Base-by-base conservation (phyloP, 1,284 basidiomycete genomes). In the Tylopilus orsonianus region DNA sequence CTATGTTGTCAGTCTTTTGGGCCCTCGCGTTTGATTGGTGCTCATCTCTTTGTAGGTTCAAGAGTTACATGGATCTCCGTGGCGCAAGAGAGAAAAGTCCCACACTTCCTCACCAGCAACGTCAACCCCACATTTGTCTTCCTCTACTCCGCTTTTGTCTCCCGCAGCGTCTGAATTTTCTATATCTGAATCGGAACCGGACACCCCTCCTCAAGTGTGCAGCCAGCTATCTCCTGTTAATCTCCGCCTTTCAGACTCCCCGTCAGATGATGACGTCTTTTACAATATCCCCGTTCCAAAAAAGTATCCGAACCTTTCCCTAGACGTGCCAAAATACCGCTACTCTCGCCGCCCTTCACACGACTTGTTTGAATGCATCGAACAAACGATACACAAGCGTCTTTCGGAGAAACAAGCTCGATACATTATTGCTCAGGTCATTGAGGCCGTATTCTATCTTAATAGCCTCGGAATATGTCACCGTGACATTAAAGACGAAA, bases 401-500 rank as follows among this genome's bases (percentile, higher is more conserved):
- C 77, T 96, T 43, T 78, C 80, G n/a, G 92, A 94, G 68, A 74
- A 74, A 41, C 82, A 87, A 61, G 88, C 92, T 6, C 80, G 85
- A 42, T 86, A 85, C 68, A 83, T 96, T 53, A 93, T 96, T 65
- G 76, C 79, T 19, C 93, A 97, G 71, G 81, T 96, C 41, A 90
- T 93, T 48, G 88, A 93, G 50, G 90, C 86, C 19, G 87, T 94
- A 16, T 71, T 80, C 57, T 90, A 93, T 62, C 77, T 97, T 27
- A 80, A 92, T 49, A 71, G 69, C 30, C 79, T 79, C 42, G 91
- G 93, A 5, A 87, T 96, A 53, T 83, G 82, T 19, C 93, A 97
- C 65, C 86, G 93, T 43, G 93, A 97, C 64, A 88, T 97, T 70
- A 97, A 97, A 66, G 93, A 96, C 62, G 93, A 97, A 69, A 97